Conservation (phyloP, 2,329 filamentous ascomycete genomes). For the Phaeosphaeriaceae sp. region DNA sequence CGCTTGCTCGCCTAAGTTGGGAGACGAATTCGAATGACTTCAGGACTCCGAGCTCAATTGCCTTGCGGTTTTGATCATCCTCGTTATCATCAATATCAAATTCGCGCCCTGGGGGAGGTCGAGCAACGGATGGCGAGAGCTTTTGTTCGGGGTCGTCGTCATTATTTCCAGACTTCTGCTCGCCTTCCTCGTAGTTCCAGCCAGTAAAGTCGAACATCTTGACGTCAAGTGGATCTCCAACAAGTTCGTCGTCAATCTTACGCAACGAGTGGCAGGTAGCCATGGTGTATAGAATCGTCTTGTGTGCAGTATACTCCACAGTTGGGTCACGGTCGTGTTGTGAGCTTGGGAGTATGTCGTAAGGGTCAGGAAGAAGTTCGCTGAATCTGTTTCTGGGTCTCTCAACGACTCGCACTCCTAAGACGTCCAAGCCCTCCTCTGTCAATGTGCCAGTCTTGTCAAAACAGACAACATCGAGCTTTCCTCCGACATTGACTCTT, state of each 20-base stretch:
- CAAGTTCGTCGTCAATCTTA: conserved; percentile 82
- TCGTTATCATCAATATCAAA: conserved; percentile 63
- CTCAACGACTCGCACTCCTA: conserved; percentile 83
- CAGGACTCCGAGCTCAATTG: conserved; percentile 86
- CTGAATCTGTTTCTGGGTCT: conserved; percentile 70
- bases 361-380: conserved; percentile 73
- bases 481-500: conserved; percentile 94
- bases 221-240: conserved; percentile 92
- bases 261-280: conserved; percentile 94
- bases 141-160: conserved; percentile 81
- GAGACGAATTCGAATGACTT: conserved; percentile 96
- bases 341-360: conserved; percentile 63
- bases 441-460: conserved; percentile 99
- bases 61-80: conserved; percentile 54
- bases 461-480: conserved; percentile 95
- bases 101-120: conserved; percentile 71
- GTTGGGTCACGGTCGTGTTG: conserved; percentile 65
- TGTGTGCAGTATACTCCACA: conserved; percentile 66
- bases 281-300: conserved; percentile 89
- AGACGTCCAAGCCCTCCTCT: conserved; percentile 92
- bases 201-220: conserved; percentile 99
- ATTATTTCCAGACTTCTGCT: conserved; percentile 65
- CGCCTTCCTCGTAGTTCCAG: conserved; percentile 91
- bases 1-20: conserved; percentile 88
- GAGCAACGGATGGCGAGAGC: conserved; percentile 85